phyloP scores from a whole-genome alignment of 345 rosid species.

The Euclidium syriacum region DNA sequence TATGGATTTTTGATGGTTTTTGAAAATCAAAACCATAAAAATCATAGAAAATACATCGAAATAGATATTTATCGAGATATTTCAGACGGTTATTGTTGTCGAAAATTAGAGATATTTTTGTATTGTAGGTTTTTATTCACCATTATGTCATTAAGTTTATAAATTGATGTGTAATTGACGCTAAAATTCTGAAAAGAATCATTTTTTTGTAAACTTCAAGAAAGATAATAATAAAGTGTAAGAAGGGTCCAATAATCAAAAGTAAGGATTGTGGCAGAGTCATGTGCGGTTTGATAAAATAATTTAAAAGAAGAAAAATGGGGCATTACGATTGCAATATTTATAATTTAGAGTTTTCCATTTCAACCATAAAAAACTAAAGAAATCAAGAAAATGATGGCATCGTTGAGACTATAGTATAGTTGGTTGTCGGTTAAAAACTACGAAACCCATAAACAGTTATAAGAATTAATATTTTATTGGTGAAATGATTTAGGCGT shows the following conservation, averaged over 20 bases:
- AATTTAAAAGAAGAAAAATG: no score
- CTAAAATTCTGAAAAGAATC: not conserved
- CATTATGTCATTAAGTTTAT: not conserved
- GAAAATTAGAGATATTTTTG: no score
- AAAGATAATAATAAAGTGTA: not conserved
- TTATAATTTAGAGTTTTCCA: no score
- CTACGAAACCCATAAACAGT: not conserved
- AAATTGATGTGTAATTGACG: not conserved
- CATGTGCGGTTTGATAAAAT: not conserved
- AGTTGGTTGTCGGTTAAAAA: not conserved
- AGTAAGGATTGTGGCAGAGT: not conserved
- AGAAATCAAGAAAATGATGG: not conserved
- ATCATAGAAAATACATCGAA: no score
- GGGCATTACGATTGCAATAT: no score
- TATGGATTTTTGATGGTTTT: no score
- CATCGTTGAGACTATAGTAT: not conserved
- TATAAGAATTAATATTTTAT: not conserved
- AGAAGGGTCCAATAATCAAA: not conserved
- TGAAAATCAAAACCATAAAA: no score
- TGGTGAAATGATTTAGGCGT: not conserved
- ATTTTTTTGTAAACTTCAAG: not conserved
- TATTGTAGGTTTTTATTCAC: no score
- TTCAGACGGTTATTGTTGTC: no score
- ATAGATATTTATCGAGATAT: no score
- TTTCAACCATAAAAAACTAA: no score